Percentiles rank a stretch among this genome's conserved stretches.
Conservation (phyloP, 2,329 filamentous ascomycete species). For the Thermothelomyces thermophilus region DNA sequence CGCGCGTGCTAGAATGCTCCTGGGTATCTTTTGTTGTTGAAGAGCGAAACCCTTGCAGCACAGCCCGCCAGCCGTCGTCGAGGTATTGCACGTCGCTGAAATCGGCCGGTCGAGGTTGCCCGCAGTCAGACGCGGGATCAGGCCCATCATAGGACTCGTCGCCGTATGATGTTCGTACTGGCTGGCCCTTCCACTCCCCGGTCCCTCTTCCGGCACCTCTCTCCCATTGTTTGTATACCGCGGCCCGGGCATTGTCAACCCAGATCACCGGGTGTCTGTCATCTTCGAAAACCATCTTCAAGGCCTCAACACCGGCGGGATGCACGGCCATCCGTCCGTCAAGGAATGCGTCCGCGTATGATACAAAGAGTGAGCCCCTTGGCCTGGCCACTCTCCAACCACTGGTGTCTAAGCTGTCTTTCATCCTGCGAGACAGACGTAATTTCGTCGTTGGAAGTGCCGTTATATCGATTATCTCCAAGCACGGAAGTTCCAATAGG, state of each 20-base stretch:
- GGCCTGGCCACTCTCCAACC: background rate
- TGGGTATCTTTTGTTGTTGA: background rate
- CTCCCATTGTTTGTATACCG: background rate
- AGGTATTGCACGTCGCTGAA: background rate
- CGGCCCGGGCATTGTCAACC: background rate
- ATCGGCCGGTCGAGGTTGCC: too few species aligned
- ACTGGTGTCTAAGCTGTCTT: background rate
- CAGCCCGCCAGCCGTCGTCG: background rate
- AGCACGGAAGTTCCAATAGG: constrained; percentile 37
- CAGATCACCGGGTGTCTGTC: background rate
- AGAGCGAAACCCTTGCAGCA: background rate
- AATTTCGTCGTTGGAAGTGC: background rate
- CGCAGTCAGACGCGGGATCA: too few species aligned
- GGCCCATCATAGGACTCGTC: too few species aligned
- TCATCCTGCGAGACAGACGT: background rate
- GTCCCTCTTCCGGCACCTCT: too few species aligned
- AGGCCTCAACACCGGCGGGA: background rate
- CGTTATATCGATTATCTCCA: constrained; percentile 35
- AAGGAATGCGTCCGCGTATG: constrained; percentile 7
- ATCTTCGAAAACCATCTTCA: background rate
- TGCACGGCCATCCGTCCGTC: background rate
- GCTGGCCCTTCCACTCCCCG: too few species aligned
- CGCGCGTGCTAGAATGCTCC: background rate
- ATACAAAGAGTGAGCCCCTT: background rate
- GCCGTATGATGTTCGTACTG: too few species aligned